Base-by-base conservation (phyloP, 129 eudicot species). In the Dittrichia graveolens region DNA sequence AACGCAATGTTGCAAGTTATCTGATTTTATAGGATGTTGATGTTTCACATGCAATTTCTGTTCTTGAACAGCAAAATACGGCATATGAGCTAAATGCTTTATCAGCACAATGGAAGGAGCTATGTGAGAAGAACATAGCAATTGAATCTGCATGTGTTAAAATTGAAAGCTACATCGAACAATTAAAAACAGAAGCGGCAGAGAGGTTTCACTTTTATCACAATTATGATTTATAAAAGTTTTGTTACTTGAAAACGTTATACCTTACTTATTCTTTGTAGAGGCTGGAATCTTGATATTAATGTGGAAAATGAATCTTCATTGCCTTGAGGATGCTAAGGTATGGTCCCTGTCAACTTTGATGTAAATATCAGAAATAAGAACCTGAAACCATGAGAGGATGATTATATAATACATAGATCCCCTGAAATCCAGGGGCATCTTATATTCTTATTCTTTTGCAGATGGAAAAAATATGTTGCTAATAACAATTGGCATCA, bases 71-170 rank as follows among this genome's bases (percentile, higher is more conserved):
- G 98, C 95, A 94, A 88, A 88, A 80, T 75, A 88, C 96, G 47
- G 95, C 96, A 14, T 78, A 86, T 8, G 98, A 94, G 93, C 92
- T 94, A 38, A 82, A 83, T 86, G 93, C 91, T 60, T 85, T 94
- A 75, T 94, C 98, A 43, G 84, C 87, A 69, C 98, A 94, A 73
- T 94, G 98, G 98, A 94, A 78, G 82, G 98, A 94, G 77, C 96
- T 94, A 19, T 90, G 95, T 47, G 31, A 80, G 76, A 94, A 94
- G 74, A 94, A 94, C 80, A 94, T 94, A 50, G 83, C 88, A 80
- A 94, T 94, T 12, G 87, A 90, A 79, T 81, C 87, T 59, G 96
- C 96, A 67, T 94, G 95, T 66, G 84, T 80, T 49, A 78, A 82
- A 60, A 60, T 94, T 44, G 86, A 80, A 84, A 72, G 73, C 35